Conservation (phyloP, 495 filamentous ascomycete genomes). For the Clavariopsis aquatica region DNA sequence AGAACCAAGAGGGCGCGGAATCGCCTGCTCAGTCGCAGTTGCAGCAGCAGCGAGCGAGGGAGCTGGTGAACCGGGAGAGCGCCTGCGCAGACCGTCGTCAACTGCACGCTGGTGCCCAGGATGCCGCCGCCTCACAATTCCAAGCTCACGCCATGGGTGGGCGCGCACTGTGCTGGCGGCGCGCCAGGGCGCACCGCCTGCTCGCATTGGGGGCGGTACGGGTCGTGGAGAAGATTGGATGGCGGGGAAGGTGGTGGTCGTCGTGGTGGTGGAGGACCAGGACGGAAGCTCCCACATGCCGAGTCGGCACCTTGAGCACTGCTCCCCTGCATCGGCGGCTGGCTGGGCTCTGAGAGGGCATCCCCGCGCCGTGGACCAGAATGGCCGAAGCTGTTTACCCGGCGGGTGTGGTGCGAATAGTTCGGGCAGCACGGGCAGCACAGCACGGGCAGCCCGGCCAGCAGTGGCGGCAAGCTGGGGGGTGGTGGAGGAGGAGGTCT, state of each 20-base stretch:
- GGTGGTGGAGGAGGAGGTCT: too few species aligned
- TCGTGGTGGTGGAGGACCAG: not conserved
- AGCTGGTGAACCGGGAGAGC: not conserved
- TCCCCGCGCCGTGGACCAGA: not conserved
- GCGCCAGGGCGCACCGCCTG: conserved; percentile 15
- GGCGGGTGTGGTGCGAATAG: conserved; percentile 18
- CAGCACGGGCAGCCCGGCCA: too few species aligned
- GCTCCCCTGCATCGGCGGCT: conserved; percentile 20
- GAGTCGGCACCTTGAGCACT: conserved; percentile 10
- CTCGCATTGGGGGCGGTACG: conserved; percentile 19
- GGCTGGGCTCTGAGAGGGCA: not conserved
- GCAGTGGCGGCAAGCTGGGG: too few species aligned
- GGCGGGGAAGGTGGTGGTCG: conserved; percentile 5
- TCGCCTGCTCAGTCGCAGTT: not conserved
- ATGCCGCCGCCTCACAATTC: not conserved
- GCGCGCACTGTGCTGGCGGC: not conserved
- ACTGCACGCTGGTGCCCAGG: not conserved
- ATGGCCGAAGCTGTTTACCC: conserved; percentile 8
- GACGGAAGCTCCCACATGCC: conserved; percentile 5
- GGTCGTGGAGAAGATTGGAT: conserved; percentile 7
- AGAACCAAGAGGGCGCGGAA: conserved; percentile 18
- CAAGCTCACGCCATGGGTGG: not conserved
- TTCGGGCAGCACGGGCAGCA: too few species aligned
- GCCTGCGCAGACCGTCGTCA: conserved; percentile 9
- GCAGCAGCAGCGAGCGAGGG: too few species aligned